Percentiles rank a stretch among this genome's conserved stretches.
These are phyloP conservation scores for Polyporus tsugae DNA, from an alignment of 1,284 basidiomycete genomes.

Conservation along the genomic window DNA sequence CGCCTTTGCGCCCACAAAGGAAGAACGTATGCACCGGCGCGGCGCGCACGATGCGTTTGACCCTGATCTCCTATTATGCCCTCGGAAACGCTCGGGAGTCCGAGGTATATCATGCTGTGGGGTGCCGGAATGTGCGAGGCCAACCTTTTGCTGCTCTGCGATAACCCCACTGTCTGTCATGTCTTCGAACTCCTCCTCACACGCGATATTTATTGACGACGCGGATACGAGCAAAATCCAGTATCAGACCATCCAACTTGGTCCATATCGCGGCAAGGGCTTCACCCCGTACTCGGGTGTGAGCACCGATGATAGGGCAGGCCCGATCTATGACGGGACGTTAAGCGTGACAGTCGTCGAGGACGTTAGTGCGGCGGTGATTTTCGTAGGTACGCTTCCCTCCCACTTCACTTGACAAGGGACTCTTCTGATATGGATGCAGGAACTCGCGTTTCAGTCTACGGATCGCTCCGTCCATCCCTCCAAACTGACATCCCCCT, in stretches of 20 bases:
- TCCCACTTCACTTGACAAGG: background rate
- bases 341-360: conserved; percentile 2
- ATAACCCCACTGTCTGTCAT: background rate
- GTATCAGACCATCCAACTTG: conserved; percentile 9
- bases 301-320: background rate
- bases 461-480: conserved; percentile 1
- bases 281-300: background rate
- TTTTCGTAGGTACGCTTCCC: conserved; percentile 2
- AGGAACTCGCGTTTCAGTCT: conserved; percentile 1
- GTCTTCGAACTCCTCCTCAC: background rate
- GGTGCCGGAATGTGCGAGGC: background rate
- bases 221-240: conserved; percentile 3
- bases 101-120: background rate
- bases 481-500: conserved; percentile 1
- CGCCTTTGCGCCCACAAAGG: background rate
- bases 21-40: background rate
- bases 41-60: background rate
- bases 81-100: background rate
- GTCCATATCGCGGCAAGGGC: conserved; percentile 7
- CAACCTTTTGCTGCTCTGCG: background rate
- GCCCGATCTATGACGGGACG: background rate
- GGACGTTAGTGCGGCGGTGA: conserved; percentile 10
- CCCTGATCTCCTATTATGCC: background rate
- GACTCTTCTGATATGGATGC: background rate
- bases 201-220: conserved; percentile 5